Evolutionary conservation across 2,329 filamentous ascomycete genomes (phyloP).

Genomic region (Rhexocercosporidium sp.): DNA sequence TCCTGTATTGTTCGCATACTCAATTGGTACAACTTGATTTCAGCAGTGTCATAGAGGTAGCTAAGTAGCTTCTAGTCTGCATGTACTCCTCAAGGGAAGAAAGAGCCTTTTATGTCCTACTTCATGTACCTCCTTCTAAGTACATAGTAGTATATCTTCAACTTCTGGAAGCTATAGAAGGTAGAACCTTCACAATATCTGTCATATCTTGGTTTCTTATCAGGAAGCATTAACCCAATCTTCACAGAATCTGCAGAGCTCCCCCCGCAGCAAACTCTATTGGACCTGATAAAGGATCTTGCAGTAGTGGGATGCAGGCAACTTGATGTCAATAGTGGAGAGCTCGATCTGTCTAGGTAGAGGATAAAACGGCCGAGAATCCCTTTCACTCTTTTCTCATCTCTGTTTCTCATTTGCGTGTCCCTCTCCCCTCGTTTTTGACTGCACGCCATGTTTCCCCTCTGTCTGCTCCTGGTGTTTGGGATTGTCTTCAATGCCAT

Average conservation of each 20-base stretch:
- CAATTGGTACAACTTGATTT: no score
- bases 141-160: neutral
- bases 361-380: neutral
- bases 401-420: neutral
- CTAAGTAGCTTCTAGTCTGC: no score
- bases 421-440: neutral
- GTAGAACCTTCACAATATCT: neutral
- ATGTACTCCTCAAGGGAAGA: neutral
- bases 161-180: neutral
- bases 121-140: neutral
- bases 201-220: neutral
- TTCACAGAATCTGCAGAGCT: neutral
- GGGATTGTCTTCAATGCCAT: neutral
- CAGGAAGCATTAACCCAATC: neutral
- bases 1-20: no score
- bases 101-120: neutral
- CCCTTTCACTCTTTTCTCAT: neutral
- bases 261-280: neutral
- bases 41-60: no score
- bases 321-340: neutral
- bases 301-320: conserved; percentile 7
- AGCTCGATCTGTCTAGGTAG: neutral
- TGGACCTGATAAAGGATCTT: conserved; percentile 3
- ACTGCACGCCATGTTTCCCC: neutral
- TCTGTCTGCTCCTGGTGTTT: neutral